These are phyloP conservation scores for Staphylotrichum longicolle DNA, from an alignment of 495 filamentous ascomycete genomes.

Conservation along the genomic window DNA sequence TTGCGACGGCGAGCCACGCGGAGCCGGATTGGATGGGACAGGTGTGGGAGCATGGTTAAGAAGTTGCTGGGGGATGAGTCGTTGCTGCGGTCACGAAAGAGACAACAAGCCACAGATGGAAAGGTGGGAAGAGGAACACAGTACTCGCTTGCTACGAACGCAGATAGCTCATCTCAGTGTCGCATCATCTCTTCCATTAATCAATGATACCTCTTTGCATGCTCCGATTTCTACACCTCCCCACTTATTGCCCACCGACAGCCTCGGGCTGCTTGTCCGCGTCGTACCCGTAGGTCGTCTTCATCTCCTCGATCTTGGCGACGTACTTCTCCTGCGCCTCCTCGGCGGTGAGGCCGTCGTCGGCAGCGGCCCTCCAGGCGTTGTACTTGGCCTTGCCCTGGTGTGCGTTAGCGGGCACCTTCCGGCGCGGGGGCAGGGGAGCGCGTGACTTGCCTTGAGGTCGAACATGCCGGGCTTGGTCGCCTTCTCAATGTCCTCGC, in stretches of 20 bases:
- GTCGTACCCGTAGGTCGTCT: constrained; percentile 64
- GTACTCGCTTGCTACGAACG: constrained; percentile 12
- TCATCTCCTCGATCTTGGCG: constrained; percentile 63
- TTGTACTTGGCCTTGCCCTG: constrained; percentile 77
- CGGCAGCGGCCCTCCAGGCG: constrained; percentile 64
- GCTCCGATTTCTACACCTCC: neutral
- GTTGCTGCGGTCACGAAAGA: neutral
- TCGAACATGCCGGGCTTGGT: constrained; percentile 51
- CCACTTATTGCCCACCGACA: constrained; percentile 38
- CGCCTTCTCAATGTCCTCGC: constrained; percentile 47
- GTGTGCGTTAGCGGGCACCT: constrained; percentile 5
- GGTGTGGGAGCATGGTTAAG: constrained; percentile 26
- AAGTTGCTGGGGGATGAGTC: neutral
- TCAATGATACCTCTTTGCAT: neutral
- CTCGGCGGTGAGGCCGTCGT: constrained; percentile 55
- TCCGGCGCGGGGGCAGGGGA: neutral
- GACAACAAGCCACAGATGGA: neutral
- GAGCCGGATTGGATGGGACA: constrained; percentile 69
- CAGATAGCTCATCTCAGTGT: neutral
- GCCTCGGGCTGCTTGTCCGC: constrained; percentile 53
- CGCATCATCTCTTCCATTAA: neutral
- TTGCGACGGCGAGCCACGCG: constrained; percentile 58
- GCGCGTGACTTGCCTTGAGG: constrained; percentile 51
- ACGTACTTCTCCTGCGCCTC: constrained; percentile 77
- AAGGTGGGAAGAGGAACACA: constrained; percentile 3